Evolutionary conservation across 2,329 filamentous ascomycete genomes (phyloP), one percentile per base, ranked within the genome.

Genomic region (Talaromyces sp.): DNA sequence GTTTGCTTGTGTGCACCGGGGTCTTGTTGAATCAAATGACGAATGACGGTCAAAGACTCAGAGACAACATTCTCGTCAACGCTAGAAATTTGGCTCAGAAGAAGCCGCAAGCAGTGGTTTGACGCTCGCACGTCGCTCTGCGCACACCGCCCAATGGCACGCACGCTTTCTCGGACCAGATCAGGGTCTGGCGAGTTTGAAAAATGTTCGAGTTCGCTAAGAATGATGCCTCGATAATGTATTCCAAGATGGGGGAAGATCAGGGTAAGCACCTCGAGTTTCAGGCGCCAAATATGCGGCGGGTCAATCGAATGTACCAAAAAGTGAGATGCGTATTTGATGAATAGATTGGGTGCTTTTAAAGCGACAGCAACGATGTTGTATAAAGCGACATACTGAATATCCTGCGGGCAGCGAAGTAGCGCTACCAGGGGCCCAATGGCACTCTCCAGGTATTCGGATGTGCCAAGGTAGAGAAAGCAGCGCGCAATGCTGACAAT

Each of bases 351-450:
- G 0, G 94, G 91, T 17, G 85, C 81, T 29, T 82, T 79, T 11
- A 97, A 81, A 68, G 91, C 94, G 51, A 99, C 90, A n/a, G 91
- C 89, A 11, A 97, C 92, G 61, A 97, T 92, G 71, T 97, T 97
- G 80, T 93, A 93, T 19, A 99, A 83, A 1, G 91, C 92, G 43
- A 96, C 84, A 69, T 95, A 88, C 70, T 96, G 89, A 56, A 96
- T 91, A 70, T 97, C 93, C 62, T 90, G 86, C 0, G 92, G 87
- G 12, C 90, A 88, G 60, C 94, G 86, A 60, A 99, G 80, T 32
- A 99, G 83, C 17, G 93, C 91, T 21, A 97, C 83, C 27, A 99
- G 78, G 0, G 94, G 93, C 0, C 93, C 92, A 60, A 96, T 85
- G 7, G 91, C 87, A 24, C 83, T 79, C 65, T 85, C 83, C 29